Evolutionary conservation across 2,329 filamentous ascomycete genomes (phyloP).

Genomic region (Cadophora sp.): DNA sequence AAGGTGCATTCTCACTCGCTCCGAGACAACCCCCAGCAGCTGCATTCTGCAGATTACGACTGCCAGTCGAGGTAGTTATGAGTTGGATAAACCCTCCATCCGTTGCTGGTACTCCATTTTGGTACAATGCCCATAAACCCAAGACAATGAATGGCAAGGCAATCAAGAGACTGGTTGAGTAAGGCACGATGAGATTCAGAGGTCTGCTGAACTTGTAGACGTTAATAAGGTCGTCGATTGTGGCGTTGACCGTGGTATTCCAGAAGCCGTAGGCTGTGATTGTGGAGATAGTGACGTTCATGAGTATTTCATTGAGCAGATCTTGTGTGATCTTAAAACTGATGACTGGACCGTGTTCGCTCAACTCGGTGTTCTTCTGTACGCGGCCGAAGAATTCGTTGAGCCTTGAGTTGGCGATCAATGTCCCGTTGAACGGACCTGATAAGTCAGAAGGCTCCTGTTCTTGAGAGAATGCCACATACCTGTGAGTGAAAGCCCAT

Average conservation of each 20-base stretch:
- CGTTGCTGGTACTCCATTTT: constrained; percentile 21
- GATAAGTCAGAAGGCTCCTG: not conserved
- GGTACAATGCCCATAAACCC: not conserved
- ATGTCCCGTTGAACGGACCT: constrained; percentile 1
- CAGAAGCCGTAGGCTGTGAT: constrained; percentile 14
- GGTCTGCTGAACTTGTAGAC: constrained; percentile 14
- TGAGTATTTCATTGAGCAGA: constrained; percentile 21
- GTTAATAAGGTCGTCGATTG: not conserved
- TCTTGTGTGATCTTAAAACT: constrained; percentile 17
- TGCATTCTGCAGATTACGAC: constrained; percentile 3
- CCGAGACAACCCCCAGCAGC: constrained; percentile 20
- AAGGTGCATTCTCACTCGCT: constrained; percentile 19
- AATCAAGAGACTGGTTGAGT: constrained; percentile 9
- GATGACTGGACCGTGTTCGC: not conserved
- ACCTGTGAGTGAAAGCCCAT: not conserved
- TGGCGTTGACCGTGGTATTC: constrained; percentile 14
- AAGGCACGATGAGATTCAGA: constrained; percentile 21
- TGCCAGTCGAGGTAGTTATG: constrained; percentile 16
- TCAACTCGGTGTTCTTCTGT: not conserved
- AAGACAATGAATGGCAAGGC: constrained; percentile 11
- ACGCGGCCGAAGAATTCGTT: not conserved
- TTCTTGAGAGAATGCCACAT: too few relatives aligned
- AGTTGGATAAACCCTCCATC: constrained; percentile 23
- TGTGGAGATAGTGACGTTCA: constrained; percentile 23
- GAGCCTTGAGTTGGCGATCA: not conserved